phyloP scores from a whole-genome alignment of 257 asterid genomes.

The Scutellaria minor region DNA sequence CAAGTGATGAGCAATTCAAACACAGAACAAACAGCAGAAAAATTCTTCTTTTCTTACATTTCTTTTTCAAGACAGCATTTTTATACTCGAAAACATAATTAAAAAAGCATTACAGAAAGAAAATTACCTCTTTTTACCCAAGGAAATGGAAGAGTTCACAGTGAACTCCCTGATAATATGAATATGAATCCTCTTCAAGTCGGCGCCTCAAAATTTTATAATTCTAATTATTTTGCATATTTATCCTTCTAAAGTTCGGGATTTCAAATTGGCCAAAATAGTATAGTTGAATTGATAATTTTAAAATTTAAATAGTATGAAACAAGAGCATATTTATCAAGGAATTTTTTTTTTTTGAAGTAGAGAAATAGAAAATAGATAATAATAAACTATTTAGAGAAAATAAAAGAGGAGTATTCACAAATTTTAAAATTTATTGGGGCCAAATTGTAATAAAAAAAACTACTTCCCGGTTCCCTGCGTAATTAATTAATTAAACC shows the following conservation, averaged over 20 bases:
- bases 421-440: conserved; percentile 25
- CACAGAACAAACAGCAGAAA: not conserved
- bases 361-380: no score
- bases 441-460: conserved; percentile 30
- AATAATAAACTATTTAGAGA: not conserved
- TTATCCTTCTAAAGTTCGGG: conserved; percentile 18
- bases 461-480: not conserved
- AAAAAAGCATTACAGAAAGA: not conserved
- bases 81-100: not conserved
- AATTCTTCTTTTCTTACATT: no score
- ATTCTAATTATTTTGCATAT: conserved; percentile 24
- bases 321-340: no score
- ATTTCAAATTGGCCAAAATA: not conserved
- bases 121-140: conserved; percentile 25
- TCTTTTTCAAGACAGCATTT: not conserved
- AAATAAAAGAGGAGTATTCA: not conserved
- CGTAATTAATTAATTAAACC: conserved; percentile 17
- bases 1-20: conserved; percentile 29
- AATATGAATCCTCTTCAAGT: conserved; percentile 5
- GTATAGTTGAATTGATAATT: no score
- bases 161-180: not conserved
- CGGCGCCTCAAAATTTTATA: conserved; percentile 21
- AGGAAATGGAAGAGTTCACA: conserved; percentile 12
- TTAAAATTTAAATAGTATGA: no score
- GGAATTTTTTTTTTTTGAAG: no score